These are phyloP conservation scores for Claviceps monticola DNA, from an alignment of 2,329 filamentous ascomycete species.

Conservation along the genomic window DNA sequence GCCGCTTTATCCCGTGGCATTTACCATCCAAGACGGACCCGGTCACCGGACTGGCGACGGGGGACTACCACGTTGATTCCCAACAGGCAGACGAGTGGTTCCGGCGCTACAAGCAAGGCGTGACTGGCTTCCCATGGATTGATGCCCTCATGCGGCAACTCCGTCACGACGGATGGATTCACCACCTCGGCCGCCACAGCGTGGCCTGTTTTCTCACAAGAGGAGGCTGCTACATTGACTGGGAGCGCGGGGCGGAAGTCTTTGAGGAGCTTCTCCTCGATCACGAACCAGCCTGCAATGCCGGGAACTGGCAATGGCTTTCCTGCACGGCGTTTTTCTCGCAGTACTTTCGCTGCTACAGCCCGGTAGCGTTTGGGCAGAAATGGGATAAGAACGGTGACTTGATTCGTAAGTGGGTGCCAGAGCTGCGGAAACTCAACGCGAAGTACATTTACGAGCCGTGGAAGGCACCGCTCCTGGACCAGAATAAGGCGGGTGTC, in stretches of 20 bases:
- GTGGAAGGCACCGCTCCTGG: constrained; percentile 55
- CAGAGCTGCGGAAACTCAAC: constrained; percentile 47
- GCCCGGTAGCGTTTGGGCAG: constrained; percentile 56
- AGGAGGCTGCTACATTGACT: constrained; percentile 64
- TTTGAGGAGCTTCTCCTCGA: constrained; percentile 67
- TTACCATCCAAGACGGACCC: constrained; percentile 45
- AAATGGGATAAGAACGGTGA: constrained; percentile 60
- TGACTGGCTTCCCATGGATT: constrained; percentile 68
- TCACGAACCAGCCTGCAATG: constrained; percentile 60
- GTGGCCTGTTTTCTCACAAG: constrained; percentile 71
- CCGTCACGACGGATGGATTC: constrained; percentile 60
- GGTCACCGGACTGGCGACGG: constrained; percentile 34
- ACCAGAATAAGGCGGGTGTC: constrained; percentile 57
- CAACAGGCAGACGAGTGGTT: constrained; percentile 51
- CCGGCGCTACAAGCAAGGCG: constrained; percentile 51
- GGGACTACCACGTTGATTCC: constrained; percentile 50
- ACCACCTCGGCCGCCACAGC: constrained; percentile 64
- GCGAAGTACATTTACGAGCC: constrained; percentile 68
- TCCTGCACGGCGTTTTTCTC: constrained; percentile 62
- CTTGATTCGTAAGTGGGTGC: constrained; percentile 52
- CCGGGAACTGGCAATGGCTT: constrained; percentile 69
- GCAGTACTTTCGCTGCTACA: constrained; percentile 59
- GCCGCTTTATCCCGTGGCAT: constrained; percentile 69
- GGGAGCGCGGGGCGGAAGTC: constrained; percentile 66
- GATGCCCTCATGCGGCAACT: constrained; percentile 70